Base-by-base conservation (phyloP, 176 grass and related monocot species). In the Musa itinerans region DNA sequence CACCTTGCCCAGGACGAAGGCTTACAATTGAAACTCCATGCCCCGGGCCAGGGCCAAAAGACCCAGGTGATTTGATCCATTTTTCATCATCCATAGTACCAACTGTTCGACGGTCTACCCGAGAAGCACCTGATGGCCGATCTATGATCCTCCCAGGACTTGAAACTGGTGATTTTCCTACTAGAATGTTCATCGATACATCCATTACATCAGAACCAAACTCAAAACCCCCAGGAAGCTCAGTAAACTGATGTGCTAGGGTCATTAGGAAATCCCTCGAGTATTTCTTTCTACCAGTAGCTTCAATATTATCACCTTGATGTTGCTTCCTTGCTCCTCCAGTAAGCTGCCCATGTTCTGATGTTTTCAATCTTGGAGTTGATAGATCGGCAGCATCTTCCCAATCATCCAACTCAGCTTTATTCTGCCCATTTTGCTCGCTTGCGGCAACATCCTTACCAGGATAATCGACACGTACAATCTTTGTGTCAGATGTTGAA, bases 371-470 rank as follows among this genome's bases (percentile, higher is more conserved):
- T 79, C 93, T 97, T 68, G 85, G 85, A 79, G 90, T 89, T 54
- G 90, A 87, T 14, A 88, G 84, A 74, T 93, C 94, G 53, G 88
- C 94, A 62, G 83, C 94, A 85, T 98, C 88, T 81, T 98, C 94
- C 94, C 94, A 98, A 62, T 93, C 88, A 81, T 97, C 94, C 53
- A 73, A 86, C 71, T 93, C 93, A 52, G 77, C 72, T 76, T 89
- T 89, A 72, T 83, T 87, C 57, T 83, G 85, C 9, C 50, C 82
- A 76, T 90, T 87, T 67, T 93, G 86, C 54, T 83, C 82, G n/a
- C 50, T 73, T 76, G 74, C 65, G 79, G 43, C 65, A 65, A 66
- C 73, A 74, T 91, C 90, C 50, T 23, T 82, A 74, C 76, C 82
- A 57, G 61, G 63, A 73, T 89, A 85, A 58, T 84, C 85, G 0